Evolutionary conservation across 768 basidiomycete genomes (phyloP).

Genomic region (Hydnomerulius pinastri): DNA sequence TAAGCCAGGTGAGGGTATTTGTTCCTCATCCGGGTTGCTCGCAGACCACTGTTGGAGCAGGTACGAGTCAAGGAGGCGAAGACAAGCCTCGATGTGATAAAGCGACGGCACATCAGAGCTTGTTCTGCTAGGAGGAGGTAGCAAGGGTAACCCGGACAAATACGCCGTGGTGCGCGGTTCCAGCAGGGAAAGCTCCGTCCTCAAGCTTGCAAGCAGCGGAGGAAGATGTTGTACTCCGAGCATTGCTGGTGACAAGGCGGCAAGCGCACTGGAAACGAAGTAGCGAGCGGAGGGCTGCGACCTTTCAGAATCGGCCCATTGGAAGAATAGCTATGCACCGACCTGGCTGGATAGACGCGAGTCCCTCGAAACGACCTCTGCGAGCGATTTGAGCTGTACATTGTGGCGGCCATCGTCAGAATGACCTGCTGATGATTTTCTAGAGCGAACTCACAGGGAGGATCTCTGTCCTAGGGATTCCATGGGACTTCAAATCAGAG

Average conservation of each 20-base stretch:
- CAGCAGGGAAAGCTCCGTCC: constrained; percentile 41
- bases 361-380: constrained; percentile 37
- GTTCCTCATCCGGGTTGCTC: constrained; percentile 13
- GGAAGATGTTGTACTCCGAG: constrained; percentile 37
- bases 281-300: constrained; percentile 54
- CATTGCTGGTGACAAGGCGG: constrained; percentile 46
- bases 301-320: constrained; percentile 6
- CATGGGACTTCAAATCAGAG: constrained; percentile 49
- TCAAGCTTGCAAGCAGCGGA: constrained; percentile 33
- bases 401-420: not conserved
- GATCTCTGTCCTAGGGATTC: constrained; percentile 60
- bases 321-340: not conserved
- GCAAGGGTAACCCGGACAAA: constrained; percentile 40
- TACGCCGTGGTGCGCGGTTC: constrained; percentile 41
- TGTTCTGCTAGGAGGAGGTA: constrained; percentile 27
- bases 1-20: constrained; percentile 3
- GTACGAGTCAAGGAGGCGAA: constrained; percentile 63
- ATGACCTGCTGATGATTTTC: not conserved
- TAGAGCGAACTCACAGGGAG: constrained; percentile 43
- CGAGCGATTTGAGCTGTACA: constrained; percentile 37
- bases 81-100: constrained; percentile 52
- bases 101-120: constrained; percentile 36
- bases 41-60: constrained; percentile 59
- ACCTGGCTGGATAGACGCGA: constrained; percentile 30
- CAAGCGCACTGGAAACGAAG: constrained; percentile 53